Conservation (phyloP, 805 yeast species). For the Blastobotrys attinorum region DNA sequence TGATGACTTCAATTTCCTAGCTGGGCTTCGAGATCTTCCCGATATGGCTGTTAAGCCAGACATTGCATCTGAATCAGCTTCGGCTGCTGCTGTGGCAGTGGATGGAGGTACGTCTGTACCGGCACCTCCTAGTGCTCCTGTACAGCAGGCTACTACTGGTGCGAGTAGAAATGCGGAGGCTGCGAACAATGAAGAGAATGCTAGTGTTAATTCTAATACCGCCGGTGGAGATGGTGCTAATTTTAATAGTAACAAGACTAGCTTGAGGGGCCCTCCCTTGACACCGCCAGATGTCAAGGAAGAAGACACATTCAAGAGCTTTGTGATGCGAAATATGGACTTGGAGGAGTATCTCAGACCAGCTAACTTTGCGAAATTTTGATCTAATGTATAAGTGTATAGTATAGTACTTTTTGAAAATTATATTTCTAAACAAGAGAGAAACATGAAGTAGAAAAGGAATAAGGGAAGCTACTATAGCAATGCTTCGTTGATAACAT, state of each 20-base stretch:
- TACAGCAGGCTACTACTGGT: too few species aligned
- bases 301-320: slow-evolving; percentile 12
- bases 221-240: not conserved
- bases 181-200: not conserved
- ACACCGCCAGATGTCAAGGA: slow-evolving; percentile 4
- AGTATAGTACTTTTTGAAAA: not conserved
- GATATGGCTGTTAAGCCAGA: too few species aligned
- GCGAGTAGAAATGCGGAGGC: too few species aligned
- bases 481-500: slow-evolving; percentile 12
- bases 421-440: too few species aligned
- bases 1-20: not conserved
- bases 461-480: too few species aligned
- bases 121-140: not conserved
- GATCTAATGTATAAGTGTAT: not conserved
- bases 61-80: too few species aligned
- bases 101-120: too few species aligned
- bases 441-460: too few species aligned
- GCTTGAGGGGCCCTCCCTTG: not conserved
- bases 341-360: slow-evolving; percentile 18
- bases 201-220: not conserved
- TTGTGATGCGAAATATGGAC: slow-evolving; percentile 18
- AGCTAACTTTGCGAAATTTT: not conserved
- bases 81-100: too few species aligned
- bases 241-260: not conserved
- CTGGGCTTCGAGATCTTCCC: not conserved